A percentile compares a stretch with the other conserved stretches of the same genome.
Conservation (phyloP, 352 stramenopile genomes). For the Phytophthora podocarpi region DNA sequence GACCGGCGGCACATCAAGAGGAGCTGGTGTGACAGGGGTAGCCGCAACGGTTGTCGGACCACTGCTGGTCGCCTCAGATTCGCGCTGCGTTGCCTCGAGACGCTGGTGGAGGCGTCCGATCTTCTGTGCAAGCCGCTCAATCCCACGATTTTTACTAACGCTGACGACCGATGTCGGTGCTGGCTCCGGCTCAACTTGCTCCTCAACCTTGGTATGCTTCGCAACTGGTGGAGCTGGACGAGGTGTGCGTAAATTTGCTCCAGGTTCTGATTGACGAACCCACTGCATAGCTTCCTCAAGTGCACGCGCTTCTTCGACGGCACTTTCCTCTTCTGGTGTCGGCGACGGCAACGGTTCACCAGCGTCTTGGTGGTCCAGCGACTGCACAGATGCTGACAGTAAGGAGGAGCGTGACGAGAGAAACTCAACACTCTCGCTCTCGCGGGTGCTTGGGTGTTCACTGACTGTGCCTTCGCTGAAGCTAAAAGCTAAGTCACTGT, state of each 20-base stretch:
- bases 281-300: conserved; percentile 45
- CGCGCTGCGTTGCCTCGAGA: conserved; percentile 39
- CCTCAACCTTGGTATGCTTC: neutral
- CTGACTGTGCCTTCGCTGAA: conserved; percentile 28
- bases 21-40: neutral
- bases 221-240: neutral
- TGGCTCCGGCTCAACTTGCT: conserved; percentile 15
- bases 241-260: conserved; percentile 7
- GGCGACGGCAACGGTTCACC: conserved; percentile 29
- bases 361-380: conserved; percentile 40
- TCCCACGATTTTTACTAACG: conserved; percentile 46
- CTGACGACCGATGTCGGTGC: conserved; percentile 26
- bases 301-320: conserved; percentile 27
- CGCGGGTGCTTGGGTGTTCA: conserved; percentile 11
- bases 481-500: conserved; percentile 33
- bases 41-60: neutral
- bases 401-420: conserved; percentile 36
- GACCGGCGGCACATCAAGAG: conserved; percentile 18
- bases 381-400: conserved; percentile 32
- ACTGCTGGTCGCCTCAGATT: conserved; percentile 17
- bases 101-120: conserved; percentile 56
- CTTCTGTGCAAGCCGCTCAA: conserved; percentile 50
- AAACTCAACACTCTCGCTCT: conserved; percentile 29
- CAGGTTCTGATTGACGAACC: conserved; percentile 36
- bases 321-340: conserved; percentile 21